Conservation (phyloP, 1,284 basidiomycete genomes). For the Marasmius sp. region DNA sequence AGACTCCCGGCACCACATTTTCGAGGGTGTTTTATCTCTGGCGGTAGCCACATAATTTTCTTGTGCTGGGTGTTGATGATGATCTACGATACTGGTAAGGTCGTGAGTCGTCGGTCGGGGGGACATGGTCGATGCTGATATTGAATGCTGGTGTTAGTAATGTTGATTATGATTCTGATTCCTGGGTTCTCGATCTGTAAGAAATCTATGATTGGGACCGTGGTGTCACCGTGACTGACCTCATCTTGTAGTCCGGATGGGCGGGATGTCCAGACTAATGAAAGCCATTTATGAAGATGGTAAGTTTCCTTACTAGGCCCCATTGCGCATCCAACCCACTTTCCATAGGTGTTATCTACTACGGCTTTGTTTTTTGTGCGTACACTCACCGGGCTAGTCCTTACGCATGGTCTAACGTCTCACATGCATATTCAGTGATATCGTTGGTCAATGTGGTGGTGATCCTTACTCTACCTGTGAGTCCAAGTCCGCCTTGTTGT, state of each 20-base stretch:
- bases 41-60: neutral
- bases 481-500: neutral
- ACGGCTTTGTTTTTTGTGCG: neutral
- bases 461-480: neutral
- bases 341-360: neutral
- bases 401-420: neutral
- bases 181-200: neutral
- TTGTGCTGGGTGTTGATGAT: neutral
- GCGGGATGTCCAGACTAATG: neutral
- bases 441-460: neutral
- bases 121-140: neutral
- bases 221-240: no score
- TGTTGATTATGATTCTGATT: neutral
- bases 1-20: neutral
- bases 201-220: neutral
- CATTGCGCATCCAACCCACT: no score
- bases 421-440: neutral
- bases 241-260: neutral
- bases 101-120: neutral
- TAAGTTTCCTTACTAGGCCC: neutral
- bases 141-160: neutral
- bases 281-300: neutral
- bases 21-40: neutral
- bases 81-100: slow-evolving; percentile 1
- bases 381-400: neutral